phyloP scores from a whole-genome alignment of 371 early-diverging fungal species.

The Haplosporangium sp. region DNA sequence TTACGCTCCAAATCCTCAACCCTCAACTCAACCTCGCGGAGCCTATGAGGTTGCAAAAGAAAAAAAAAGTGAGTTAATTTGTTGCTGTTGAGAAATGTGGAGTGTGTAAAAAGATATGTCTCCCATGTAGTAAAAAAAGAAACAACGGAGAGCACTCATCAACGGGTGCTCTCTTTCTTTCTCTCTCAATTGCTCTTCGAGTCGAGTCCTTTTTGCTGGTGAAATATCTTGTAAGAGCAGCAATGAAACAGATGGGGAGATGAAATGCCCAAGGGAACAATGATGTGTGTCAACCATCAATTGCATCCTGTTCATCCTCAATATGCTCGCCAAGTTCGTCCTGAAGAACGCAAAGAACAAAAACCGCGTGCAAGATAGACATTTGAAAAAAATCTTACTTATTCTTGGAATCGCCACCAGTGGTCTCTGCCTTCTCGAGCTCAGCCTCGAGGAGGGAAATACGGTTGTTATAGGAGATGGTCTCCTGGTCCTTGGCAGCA shows the following conservation, averaged over 20 bases:
- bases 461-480: conserved; percentile 68
- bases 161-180: not conserved
- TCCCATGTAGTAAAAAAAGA: conserved; percentile 5
- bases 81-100: no score
- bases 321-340: no score
- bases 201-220: no score
- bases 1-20: conserved; percentile 45
- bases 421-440: conserved; percentile 72
- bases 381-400: conserved; percentile 27
- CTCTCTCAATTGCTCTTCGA: no score
- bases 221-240: no score
- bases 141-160: not conserved
- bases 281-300: no score
- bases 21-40: conserved; percentile 49
- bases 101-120: no score
- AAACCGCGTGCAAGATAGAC: not conserved
- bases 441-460: conserved; percentile 74
- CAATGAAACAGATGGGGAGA: no score
- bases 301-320: no score
- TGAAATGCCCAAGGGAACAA: no score
- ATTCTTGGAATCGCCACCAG: conserved; percentile 39
- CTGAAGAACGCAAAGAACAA: not conserved
- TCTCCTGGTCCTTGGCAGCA: conserved; percentile 51
- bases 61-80: not conserved
- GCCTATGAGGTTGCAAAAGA: conserved; percentile 11